These are phyloP conservation scores for Solanum hybrid DNA, from an alignment of 305 asterid species.

Conservation along the genomic window DNA sequence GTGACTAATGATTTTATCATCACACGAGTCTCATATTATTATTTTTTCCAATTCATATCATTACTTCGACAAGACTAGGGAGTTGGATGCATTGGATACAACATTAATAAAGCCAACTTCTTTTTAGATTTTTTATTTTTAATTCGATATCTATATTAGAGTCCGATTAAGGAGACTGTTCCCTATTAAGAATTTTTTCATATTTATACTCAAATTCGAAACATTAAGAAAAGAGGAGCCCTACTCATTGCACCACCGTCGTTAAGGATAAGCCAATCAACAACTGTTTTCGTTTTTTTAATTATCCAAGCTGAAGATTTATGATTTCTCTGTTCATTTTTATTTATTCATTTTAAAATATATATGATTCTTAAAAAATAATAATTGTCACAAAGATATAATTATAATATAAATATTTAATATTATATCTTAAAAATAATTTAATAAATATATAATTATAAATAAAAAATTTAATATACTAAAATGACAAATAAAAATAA, in stretches of 20 bases:
- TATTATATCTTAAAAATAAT: neutral
- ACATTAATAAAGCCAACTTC: neutral
- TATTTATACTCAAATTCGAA: too few relatives aligned
- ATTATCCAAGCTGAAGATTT: neutral
- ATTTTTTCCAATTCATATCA: neutral
- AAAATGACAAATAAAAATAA: too few relatives aligned
- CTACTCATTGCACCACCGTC: neutral
- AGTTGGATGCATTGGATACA: neutral
- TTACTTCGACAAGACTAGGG: neutral
- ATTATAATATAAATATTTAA: neutral
- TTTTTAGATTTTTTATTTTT: neutral
- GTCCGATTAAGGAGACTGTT: accelerated
- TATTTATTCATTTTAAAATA: too few relatives aligned
- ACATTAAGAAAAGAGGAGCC: too few relatives aligned
- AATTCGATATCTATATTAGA: too few relatives aligned
- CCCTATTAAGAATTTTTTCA: too few relatives aligned
- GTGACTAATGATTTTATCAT: neutral
- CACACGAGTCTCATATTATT: neutral
- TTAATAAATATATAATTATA: neutral
- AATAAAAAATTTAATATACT: too few relatives aligned
- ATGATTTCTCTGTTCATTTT: neutral
- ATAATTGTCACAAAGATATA: neutral
- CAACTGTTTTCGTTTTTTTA: neutral
- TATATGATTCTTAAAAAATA: too few relatives aligned
- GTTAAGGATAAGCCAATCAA: neutral